A percentile compares a stretch with the other conserved stretches of the same genome.
Evolutionary conservation across 1,284 basidiomycete species (phyloP).

Genomic region (Ustilago shanxiensis): DNA sequence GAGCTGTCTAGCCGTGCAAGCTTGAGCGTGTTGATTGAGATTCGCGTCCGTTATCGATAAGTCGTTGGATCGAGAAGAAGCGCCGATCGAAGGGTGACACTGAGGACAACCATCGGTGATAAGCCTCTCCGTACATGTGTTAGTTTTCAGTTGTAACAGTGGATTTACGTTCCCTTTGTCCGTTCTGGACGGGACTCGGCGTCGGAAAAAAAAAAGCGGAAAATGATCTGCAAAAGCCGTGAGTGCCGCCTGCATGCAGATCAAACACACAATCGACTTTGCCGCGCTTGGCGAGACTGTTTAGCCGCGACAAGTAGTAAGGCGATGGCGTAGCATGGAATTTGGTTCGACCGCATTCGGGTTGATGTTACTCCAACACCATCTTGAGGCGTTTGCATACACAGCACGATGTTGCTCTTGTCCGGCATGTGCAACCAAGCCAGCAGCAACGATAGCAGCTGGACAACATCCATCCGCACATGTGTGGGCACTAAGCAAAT

Average conservation of each 20-base stretch:
- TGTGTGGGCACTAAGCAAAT: too few species aligned
- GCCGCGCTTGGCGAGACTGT: not conserved
- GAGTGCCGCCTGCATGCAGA: not conserved
- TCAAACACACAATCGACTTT: not conserved
- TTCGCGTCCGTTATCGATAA: conserved; percentile 2
- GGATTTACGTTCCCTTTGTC: too few species aligned
- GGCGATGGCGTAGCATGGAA: not conserved
- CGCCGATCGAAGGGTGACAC: not conserved
- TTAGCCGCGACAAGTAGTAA: not conserved
- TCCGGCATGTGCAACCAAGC: not conserved
- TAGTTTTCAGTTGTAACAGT: too few species aligned
- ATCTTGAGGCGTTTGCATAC: too few species aligned
- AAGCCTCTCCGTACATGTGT: too few species aligned
- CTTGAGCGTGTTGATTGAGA: not conserved
- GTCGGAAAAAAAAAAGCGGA: not conserved
- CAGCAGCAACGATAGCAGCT: too few species aligned
- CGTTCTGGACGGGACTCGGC: not conserved
- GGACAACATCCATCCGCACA: not conserved
- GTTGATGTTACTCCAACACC: not conserved
- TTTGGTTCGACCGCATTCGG: not conserved
- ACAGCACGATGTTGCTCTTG: too few species aligned
- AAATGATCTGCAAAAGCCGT: conserved; percentile 1
- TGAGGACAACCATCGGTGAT: conserved; percentile 5
- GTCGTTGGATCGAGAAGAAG: not conserved
- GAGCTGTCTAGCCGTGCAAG: too few species aligned